Evolutionary conservation across 352 stramenopile genomes (phyloP).

Genomic region (Phytopythium mirpurense): DNA sequence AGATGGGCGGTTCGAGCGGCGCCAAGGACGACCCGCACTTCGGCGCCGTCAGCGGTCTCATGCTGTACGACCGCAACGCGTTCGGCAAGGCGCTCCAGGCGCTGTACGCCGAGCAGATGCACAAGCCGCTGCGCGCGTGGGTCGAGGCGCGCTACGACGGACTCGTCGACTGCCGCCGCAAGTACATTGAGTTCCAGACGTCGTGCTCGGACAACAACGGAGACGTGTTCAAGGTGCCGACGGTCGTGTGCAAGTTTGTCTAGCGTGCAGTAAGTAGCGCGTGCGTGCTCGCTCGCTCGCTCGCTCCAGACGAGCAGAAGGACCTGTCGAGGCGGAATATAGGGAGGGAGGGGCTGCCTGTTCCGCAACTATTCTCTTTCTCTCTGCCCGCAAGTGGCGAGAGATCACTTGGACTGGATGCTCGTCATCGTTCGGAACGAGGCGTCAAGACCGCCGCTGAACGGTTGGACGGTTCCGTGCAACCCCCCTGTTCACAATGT

Average conservation of each 20-base stretch:
- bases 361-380: too few relatives aligned
- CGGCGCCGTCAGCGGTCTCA: slow-evolving; percentile 66
- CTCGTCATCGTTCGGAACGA: too few relatives aligned
- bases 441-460: too few relatives aligned
- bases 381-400: too few relatives aligned
- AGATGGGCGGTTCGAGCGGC: slow-evolving; percentile 50
- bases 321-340: neutral
- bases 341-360: too few relatives aligned
- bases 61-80: slow-evolving; percentile 84
- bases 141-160: slow-evolving; percentile 78
- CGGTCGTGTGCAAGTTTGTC: slow-evolving; percentile 83
- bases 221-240: slow-evolving; percentile 79
- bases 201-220: slow-evolving; percentile 82
- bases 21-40: slow-evolving; percentile 67
- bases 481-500: too few relatives aligned
- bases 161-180: slow-evolving; percentile 75
- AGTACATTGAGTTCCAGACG: slow-evolving; percentile 81
- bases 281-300: too few relatives aligned
- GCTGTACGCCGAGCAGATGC: slow-evolving; percentile 61
- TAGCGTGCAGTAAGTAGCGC: slow-evolving; percentile 14
- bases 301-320: neutral
- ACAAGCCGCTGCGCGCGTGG: slow-evolving; percentile 47
- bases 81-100: slow-evolving; percentile 68
- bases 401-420: too few relatives aligned
- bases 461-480: too few relatives aligned